A percentile compares a stretch with the other conserved stretches of the same genome.
phyloP scores from a whole-genome alignment of 108 stramenopile species.

The Nitzschia palea region DNA sequence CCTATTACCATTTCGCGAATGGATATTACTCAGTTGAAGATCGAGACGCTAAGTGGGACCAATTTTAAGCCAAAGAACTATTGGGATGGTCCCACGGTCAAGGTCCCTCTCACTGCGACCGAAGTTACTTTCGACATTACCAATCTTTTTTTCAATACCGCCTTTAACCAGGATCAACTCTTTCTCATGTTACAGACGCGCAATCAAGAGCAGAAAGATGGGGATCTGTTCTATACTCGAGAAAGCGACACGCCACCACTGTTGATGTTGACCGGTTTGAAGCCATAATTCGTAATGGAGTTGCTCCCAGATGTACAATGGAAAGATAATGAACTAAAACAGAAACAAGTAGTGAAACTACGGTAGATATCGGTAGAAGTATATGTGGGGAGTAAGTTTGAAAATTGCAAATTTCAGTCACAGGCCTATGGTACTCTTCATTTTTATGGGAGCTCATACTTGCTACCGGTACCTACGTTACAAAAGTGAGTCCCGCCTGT shows the following conservation, averaged over 20 bases:
- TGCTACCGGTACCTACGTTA: no score
- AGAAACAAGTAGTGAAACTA: neutral
- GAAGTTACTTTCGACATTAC: neutral
- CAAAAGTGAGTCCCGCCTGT: no score
- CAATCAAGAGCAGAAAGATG: slow-evolving; percentile 4
- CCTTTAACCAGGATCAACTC: neutral
- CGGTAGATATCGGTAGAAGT: no score
- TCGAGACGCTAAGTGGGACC: slow-evolving; percentile 1
- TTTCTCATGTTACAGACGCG: slow-evolving; percentile 5
- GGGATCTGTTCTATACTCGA: slow-evolving; percentile 2
- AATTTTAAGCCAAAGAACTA: neutral
- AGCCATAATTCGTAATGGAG: no score
- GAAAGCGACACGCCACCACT: slow-evolving; percentile 2
- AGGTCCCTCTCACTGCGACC: neutral
- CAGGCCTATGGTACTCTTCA: no score
- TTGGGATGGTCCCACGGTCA: slow-evolving; percentile 7
- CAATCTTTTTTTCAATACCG: neutral
- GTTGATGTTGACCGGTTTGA: neutral
- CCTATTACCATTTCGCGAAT: slow-evolving; percentile 8
- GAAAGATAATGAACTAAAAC: neutral
- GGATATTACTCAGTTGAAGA: neutral
- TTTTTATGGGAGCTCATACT: no score
- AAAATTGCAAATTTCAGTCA: no score
- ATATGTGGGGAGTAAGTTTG: no score
- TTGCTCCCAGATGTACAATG: no score